These are phyloP conservation scores for Vitis hybrid DNA, from an alignment of 177 flowering plant genomes.

Conservation along the genomic window DNA sequence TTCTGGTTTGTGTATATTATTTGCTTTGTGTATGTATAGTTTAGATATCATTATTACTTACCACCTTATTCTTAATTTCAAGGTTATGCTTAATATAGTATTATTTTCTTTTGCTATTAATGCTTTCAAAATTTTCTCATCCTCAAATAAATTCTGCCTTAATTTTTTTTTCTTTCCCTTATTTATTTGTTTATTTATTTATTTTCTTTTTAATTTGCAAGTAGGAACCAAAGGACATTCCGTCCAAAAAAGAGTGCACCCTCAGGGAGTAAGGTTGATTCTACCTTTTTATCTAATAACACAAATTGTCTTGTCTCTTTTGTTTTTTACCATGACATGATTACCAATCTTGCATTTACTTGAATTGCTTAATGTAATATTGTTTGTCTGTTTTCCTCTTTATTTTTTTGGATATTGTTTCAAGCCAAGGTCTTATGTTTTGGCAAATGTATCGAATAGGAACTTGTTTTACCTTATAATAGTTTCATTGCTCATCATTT, in stretches of 20 bases:
- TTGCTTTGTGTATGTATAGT: too few species aligned
- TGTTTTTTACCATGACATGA: background rate
- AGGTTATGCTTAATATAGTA: too few species aligned
- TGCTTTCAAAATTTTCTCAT: too few species aligned
- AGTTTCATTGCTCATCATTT: too few species aligned
- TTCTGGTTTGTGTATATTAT: too few species aligned
- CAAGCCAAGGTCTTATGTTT: background rate
- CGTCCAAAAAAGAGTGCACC: conserved; percentile 98
- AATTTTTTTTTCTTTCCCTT: too few species aligned
- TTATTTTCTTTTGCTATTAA: too few species aligned
- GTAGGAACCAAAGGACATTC: conserved; percentile 94
- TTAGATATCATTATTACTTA: too few species aligned
- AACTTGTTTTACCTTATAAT: background rate
- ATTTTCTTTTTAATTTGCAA: background rate
- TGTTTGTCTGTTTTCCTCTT: background rate
- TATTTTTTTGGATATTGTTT: background rate
- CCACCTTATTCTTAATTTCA: too few species aligned
- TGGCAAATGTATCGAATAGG: background rate
- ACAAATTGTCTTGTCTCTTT: background rate
- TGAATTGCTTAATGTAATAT: background rate
- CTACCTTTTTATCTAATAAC: background rate
- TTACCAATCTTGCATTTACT: background rate
- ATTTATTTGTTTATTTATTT: too few species aligned
- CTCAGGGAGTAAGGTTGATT: conserved; percentile 93
- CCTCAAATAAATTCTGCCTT: too few species aligned